Conservation (phyloP, 2,329 filamentous ascomycete genomes). For the Xylaria sp. region DNA sequence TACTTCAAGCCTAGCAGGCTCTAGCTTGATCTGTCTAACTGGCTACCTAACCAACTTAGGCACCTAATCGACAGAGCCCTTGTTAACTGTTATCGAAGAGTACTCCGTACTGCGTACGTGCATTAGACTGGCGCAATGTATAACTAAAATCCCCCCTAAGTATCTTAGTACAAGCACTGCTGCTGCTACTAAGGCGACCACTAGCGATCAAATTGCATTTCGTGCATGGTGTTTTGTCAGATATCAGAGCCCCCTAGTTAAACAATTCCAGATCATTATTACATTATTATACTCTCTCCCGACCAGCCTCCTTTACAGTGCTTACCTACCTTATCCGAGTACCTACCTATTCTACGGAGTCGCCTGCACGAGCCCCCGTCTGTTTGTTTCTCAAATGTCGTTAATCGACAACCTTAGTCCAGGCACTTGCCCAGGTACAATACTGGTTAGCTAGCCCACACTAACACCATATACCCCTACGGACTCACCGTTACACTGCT, state of each 20-base stretch:
- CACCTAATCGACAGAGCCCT: not conserved
- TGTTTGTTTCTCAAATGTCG: not conserved
- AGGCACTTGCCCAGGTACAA: not conserved
- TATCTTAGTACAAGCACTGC: not conserved
- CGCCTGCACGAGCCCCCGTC: not conserved
- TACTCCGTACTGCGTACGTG: not conserved
- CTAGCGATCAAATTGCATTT: no score
- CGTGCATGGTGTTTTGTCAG: constrained; percentile 8
- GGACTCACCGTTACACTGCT: constrained; percentile 2
- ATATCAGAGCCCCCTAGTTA: not conserved
- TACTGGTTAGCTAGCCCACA: not conserved
- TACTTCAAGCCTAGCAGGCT: no score
- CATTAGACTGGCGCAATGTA: not conserved
- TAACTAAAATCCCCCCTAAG: not conserved
- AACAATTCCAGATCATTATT: constrained; percentile 6
- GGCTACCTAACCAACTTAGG: not conserved
- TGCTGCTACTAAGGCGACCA: not conserved
- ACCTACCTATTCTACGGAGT: not conserved
- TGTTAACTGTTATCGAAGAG: not conserved
- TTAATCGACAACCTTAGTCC: not conserved
- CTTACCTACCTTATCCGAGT: not conserved
- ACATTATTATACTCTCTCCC: not conserved
- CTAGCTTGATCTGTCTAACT: no score
- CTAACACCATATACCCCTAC: no score
- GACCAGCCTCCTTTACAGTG: not conserved